Conservation (phyloP, 345 rosid species). For the Melastoma malabathricum region DNA sequence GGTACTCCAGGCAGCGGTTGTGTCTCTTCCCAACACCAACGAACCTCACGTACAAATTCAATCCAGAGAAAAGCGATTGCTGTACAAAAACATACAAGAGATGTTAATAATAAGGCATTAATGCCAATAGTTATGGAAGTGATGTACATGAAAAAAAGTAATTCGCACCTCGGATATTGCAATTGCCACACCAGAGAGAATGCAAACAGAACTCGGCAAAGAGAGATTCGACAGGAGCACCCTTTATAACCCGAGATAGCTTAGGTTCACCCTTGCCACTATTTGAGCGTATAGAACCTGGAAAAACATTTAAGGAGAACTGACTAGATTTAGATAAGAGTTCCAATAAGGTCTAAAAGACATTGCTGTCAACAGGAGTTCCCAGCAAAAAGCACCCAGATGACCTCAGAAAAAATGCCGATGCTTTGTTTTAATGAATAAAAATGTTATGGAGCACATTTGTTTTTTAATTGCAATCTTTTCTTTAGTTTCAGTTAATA, state of each 20-base stretch:
- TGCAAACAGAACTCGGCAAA: conserved; percentile 82
- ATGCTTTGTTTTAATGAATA: too few relatives aligned
- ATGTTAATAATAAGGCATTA: conserved; percentile 7
- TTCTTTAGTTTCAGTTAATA: too few relatives aligned
- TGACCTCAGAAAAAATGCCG: too few relatives aligned
- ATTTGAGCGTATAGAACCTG: conserved; percentile 42
- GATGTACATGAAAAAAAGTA: not conserved
- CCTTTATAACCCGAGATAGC: conserved; percentile 73
- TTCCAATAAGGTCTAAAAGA: not conserved
- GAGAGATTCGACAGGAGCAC: conserved; percentile 68
- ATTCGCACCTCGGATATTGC: conserved; percentile 79
- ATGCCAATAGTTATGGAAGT: not conserved
- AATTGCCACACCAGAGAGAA: conserved; percentile 81
- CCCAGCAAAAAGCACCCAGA: too few relatives aligned
- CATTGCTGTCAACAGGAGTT: not conserved
- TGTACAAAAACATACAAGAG: conserved; percentile 15
- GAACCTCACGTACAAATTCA: conserved; percentile 92
- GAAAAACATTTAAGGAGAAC: conserved; percentile 11
- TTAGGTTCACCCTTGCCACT: conserved; percentile 47
- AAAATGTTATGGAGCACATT: too few relatives aligned
- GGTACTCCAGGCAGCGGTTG: conserved; percentile 73
- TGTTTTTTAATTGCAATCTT: too few relatives aligned
- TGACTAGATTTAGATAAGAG: not conserved
- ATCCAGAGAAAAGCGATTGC: conserved; percentile 90
- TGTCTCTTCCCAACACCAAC: conserved; percentile 97